phyloP scores from a whole-genome alignment of 768 basidiomycete species.

The Tricholoma hemisulphureum region DNA sequence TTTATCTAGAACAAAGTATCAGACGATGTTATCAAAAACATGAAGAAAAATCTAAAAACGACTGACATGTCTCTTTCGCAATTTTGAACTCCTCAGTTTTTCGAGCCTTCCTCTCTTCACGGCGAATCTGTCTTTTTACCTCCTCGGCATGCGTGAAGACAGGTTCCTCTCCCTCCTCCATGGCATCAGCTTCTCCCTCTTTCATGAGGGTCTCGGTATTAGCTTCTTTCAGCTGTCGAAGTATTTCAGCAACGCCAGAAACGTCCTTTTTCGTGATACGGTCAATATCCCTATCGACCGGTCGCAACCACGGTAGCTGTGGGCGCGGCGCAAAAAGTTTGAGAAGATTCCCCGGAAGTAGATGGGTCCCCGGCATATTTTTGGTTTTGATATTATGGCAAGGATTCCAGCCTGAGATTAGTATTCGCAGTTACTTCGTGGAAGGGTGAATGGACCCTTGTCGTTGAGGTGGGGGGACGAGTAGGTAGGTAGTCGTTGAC shows the following conservation, averaged over 20 bases:
- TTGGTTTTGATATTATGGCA: not conserved
- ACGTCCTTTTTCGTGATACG: conserved; percentile 69
- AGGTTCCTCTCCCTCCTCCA: conserved; percentile 86
- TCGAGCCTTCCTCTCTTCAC: conserved; percentile 78
- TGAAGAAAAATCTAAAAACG: not conserved
- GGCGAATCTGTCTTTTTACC: conserved; percentile 69
- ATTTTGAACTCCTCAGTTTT: conserved; percentile 72
- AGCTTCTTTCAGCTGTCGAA: conserved; percentile 73
- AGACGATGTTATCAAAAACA: conserved; percentile 3
- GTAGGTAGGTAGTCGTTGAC: conserved; percentile 2
- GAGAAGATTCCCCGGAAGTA: conserved; percentile 92
- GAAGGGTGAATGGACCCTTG: not conserved
- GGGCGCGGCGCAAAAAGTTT: conserved; percentile 96
- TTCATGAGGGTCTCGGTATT: conserved; percentile 65
- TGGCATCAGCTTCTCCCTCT: conserved; percentile 57
- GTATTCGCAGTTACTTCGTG: not conserved
- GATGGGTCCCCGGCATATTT: conserved; percentile 70
- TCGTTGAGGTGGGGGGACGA: not conserved
- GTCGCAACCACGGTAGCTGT: conserved; percentile 81
- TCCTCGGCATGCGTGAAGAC: conserved; percentile 82
- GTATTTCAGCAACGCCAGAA: conserved; percentile 71
- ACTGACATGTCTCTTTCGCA: conserved; percentile 85
- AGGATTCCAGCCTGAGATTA: not conserved
- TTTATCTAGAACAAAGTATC: conserved; percentile 59
- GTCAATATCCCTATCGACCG: conserved; percentile 81